A percentile compares a stretch with the other conserved stretches of the same genome.
Evolutionary conservation across 1,284 basidiomycete species (phyloP).

Genomic region (Somion occarium): DNA sequence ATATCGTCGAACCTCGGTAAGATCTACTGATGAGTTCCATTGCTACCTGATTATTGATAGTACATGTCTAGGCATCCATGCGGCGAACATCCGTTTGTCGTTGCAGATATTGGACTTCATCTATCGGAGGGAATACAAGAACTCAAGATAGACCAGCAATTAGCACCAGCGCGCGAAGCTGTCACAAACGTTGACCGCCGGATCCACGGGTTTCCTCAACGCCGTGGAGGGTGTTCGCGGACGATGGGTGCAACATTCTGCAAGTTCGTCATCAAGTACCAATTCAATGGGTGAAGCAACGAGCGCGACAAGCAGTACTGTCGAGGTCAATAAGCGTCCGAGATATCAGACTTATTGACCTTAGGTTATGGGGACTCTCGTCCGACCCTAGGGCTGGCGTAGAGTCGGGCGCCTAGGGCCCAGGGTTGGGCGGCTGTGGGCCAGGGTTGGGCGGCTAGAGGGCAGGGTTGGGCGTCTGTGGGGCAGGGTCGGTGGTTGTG

Average conservation of each 20-base stretch:
- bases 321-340: slow-evolving; percentile 46
- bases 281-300: slow-evolving; percentile 15
- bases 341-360: slow-evolving; percentile 28
- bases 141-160: slow-evolving; percentile 82
- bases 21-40: slow-evolving; percentile 20
- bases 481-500: no score
- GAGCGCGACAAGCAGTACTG: slow-evolving; percentile 33
- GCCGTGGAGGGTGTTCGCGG: slow-evolving; percentile 84
- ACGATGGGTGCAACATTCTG: slow-evolving; percentile 53
- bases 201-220: slow-evolving; percentile 81
- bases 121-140: slow-evolving; percentile 89
- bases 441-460: no score
- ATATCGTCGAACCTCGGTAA: slow-evolving; percentile 86
- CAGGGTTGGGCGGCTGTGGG: no score
- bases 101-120: slow-evolving; percentile 84
- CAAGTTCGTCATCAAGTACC: slow-evolving; percentile 29
- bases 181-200: slow-evolving; percentile 68
- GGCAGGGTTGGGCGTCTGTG: no score
- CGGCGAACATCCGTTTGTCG: slow-evolving; percentile 81
- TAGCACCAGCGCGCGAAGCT: slow-evolving; percentile 85
- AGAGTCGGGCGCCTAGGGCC: no score
- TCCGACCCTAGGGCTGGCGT: no score
- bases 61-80: slow-evolving; percentile 68
- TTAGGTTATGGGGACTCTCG: no score
- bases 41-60: not conserved